Base-by-base conservation (phyloP, 768 basidiomycete genomes). In the Lactifluus piperatus region DNA sequence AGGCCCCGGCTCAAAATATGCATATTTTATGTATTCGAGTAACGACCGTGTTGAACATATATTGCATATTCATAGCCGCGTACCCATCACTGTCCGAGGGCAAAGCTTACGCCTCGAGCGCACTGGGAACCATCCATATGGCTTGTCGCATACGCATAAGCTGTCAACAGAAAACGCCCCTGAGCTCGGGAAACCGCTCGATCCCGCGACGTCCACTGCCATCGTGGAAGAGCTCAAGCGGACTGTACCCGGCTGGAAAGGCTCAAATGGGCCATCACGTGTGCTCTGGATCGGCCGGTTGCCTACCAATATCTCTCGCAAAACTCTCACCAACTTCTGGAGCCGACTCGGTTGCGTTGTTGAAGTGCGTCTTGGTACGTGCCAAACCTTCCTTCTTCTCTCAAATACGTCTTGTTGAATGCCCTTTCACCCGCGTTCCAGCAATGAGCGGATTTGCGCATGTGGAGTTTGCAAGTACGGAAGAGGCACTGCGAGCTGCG, bases 271-370 rank as follows among this genome's bases (percentile, higher is more conserved):
- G 20, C 54, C 54, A 6, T 56, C 54, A 16, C 59, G 50, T 6
- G 59, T 60, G 37, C 27, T 60, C 22, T 60, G 59, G 59, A 22
- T 60, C 36, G 59, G 59, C 2, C 20, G 49, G 27, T 18, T 60
- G 13, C 59, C 59, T 1, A 1, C 2, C 0, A 3, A 16, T 11
- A 24, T 60, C 1, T 22, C 30, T 27, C 30, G 14, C 1, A 18
- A 5, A 6, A 29, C 48, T 29, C 58, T 62, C 27, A 14, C 22
- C 18, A 44, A 47, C 10, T 62, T 60, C n/a, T 60, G 57, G 58
- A 60, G 52, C 53, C 51, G 62, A 14, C 57, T 62, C 8, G 62
- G 58, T 7, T 54, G 52, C 10, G 52, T 62, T 18, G 62, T 60
- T 18, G 62, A 55, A 29, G 58, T 62, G 34, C 62, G 62, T 24